Base-by-base conservation (phyloP, 2,329 filamentous ascomycete genomes). In the Cylindrodendrum hubeiense region DNA sequence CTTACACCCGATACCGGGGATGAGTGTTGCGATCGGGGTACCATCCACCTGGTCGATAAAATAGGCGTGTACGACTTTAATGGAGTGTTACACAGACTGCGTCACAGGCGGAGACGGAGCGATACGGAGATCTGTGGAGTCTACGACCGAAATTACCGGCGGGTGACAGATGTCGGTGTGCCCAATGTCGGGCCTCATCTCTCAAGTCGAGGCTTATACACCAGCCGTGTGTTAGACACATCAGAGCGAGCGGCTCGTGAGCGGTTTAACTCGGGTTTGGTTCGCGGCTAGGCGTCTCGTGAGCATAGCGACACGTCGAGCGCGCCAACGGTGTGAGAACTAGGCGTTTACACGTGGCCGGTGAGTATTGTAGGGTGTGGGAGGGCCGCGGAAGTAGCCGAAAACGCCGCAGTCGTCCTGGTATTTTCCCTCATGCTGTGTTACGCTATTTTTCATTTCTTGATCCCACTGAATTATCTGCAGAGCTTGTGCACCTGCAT, bases 331-430 rank as follows among this genome's bases (percentile, higher is more conserved):
- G 46, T 24, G 53, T 53, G 33, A 59, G 54, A 30, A 54, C 54
- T 63, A 50, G 41, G 26, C 28, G 46, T 44, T 49, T 59, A 59
- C 54, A 59, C 60, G 60, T 63, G 60, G 57, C 54, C 51, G 30
- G 49, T 26, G 49, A 56, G 41, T 57, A 39, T 19, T 30, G 47
- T 33, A 33, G 28, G 52, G 37, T 51, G 37, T 51, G 34, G 46
- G 41, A 53, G 22, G 30, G 30, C n/a, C 26, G 28, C 26, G 47
- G 26, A 50, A 21, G 46, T 9, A 26, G 7, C 28, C 26, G 26
- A n/a, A 8, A 28, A 49, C 17, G 24, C 17, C 26, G 9, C n/a
- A n/a, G 26, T 26, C 19, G 10, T 28, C 19, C 22, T 41, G 53
- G 43, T 49, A 26, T 60, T 26, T 33, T 43, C 30, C 17, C 30